A percentile compares a stretch with the other conserved stretches of the same genome.
Evolutionary conservation across 129 eudicot genomes (phyloP).

Genomic region (Lactuca saligna): DNA sequence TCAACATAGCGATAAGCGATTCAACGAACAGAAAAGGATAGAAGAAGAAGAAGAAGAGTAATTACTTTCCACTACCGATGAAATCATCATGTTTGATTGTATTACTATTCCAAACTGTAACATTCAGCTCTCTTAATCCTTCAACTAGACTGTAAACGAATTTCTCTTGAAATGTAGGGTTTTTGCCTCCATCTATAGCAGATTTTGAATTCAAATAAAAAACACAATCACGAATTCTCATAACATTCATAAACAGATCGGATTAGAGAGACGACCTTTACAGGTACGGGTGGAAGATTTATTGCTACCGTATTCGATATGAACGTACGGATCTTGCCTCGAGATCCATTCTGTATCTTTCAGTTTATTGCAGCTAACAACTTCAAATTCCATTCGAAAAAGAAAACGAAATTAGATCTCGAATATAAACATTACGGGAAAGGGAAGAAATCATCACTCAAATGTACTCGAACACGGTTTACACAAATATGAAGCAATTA

Average conservation of each 20-base stretch:
- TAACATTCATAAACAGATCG: background rate
- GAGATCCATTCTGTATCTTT: slow-evolving; percentile 95
- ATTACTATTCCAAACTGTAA: slow-evolving; percentile 91
- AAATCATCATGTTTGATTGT: slow-evolving; percentile 65
- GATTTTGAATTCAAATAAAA: background rate
- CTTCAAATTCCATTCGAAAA: slow-evolving; percentile 25
- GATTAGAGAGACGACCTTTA: slow-evolving; percentile 46
- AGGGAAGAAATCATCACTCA: too few species aligned
- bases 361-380: slow-evolving; percentile 69
- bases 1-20: background rate
- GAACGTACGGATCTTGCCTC: slow-evolving; percentile 90
- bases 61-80: slow-evolving; percentile 91
- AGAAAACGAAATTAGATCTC: background rate
- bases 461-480: background rate
- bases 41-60: background rate
- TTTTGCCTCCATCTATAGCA: slow-evolving; percentile 82
- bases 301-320: slow-evolving; percentile 66
- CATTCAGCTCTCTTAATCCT: slow-evolving; percentile 69
- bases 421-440: background rate
- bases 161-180: slow-evolving; percentile 89
- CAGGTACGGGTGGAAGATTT: slow-evolving; percentile 73
- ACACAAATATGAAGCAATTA: too few species aligned
- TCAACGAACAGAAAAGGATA: slow-evolving; percentile 5
- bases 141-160: slow-evolving; percentile 70
- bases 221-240: background rate